Conservation (phyloP, 148 eudicot genomes). For the Vaccinium myrtillus region DNA sequence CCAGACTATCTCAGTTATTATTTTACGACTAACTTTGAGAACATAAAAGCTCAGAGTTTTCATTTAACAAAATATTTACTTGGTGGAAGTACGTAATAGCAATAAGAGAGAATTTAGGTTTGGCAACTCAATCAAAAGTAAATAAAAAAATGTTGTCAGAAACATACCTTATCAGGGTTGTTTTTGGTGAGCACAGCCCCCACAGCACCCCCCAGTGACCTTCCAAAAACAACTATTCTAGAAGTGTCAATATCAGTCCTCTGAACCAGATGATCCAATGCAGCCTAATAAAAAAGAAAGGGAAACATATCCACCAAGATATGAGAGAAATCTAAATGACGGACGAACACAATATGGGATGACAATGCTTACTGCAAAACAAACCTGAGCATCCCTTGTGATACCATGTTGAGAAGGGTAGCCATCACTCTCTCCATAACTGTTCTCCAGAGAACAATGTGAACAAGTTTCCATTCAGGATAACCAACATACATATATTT, state of each 20-base stretch:
- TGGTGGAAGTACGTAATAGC: neutral
- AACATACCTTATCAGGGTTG: slow-evolving; percentile 82
- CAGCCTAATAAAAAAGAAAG: slow-evolving; percentile 56
- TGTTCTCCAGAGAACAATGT: slow-evolving; percentile 28
- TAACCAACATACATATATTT: slow-evolving; percentile 7
- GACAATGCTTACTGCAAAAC: neutral
- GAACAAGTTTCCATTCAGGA: slow-evolving; percentile 4
- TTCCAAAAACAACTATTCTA: slow-evolving; percentile 87
- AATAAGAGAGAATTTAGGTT: neutral
- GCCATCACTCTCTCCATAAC: slow-evolving; percentile 98
- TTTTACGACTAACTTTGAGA: neutral
- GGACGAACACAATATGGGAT: neutral
- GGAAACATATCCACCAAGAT: slow-evolving; percentile 6
- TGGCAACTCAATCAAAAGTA: neutral
- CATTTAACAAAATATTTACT: neutral
- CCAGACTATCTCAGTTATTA: neutral
- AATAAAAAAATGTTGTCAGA: neutral
- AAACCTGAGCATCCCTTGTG: slow-evolving; percentile 90
- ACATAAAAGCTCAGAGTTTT: neutral
- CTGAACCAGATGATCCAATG: slow-evolving; percentile 83
- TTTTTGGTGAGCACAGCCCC: slow-evolving; percentile 76
- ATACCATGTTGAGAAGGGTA: slow-evolving; percentile 95
- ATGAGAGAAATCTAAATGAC: slow-evolving; percentile 4
- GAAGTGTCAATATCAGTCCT: slow-evolving; percentile 92
- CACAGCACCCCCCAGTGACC: slow-evolving; percentile 98